Evolutionary conservation across 2,329 filamentous ascomycete genomes (phyloP), one percentile per base, ranked within the genome.

Genomic region (Kalmusia sp.): DNA sequence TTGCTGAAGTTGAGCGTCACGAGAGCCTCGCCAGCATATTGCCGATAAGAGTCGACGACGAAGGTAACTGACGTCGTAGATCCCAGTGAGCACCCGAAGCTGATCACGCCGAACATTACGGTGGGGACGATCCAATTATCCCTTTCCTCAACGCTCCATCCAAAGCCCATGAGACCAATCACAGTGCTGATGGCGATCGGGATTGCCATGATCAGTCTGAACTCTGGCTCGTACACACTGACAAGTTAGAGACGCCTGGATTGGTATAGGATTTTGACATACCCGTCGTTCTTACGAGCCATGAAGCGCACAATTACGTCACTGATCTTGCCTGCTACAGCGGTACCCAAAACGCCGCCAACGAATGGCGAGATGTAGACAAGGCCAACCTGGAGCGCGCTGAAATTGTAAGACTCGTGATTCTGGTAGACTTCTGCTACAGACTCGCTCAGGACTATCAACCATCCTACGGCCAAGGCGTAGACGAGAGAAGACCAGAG

Each of bases 1-100:
- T 98, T 98, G 76, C 86, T 87, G 69, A 97, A 95, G 69, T 97
- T 98, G 62, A 98, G 80, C 17, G 93, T 97, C 12, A 98, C 95
- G 28, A 98, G 82, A 2, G 93, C 93, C 75, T 98, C 93, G 17
- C 92, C 93, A 0, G 93, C 93, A 73, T 96, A 97, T 67, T 96
- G 89, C 9, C 93, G 84, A 74, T 98, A 97, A 60, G 88, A 92
- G 76, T 98, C 93, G 6, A 98, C 92, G 49, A 90, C 92, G 66
- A 96, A 98, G 0, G 93, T 97, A 67, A 98, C 96, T 17, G 91
- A 83, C 0, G 93, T 98, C 0, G 93, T 97, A 24, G 89, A 92
- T 0, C 92, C 93, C 1, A 98, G 81, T 3, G 90, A 90, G 76
- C 93, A 97, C 1, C 93, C 95, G 68, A 98, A 97, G 0, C 91